Evolutionary conservation across 2,329 filamentous ascomycete species (phyloP), one percentile per base, ranked within the genome.

Genomic region (Bipolaris victoriae): DNA sequence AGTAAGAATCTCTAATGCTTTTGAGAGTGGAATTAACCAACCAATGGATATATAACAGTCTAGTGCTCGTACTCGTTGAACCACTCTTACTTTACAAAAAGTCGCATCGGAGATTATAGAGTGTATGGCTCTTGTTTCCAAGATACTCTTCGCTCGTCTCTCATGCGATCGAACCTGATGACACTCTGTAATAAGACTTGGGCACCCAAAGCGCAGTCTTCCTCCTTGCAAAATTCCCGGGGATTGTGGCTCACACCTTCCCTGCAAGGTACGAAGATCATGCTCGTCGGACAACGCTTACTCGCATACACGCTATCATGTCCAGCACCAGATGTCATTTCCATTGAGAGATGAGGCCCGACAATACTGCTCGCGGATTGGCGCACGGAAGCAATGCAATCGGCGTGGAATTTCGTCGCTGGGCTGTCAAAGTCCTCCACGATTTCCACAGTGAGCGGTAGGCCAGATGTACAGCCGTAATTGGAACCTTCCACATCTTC

Each of bases 351-450:
- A 18, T 80, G 68, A 41, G 65, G 65, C 0, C 83, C 82, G 1
- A 86, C 83, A 1, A 88, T 82, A 1, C 88, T 80, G 4, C 81
- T 82, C 0, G 88, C 86, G 20, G 87, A 85, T 40, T 83, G 79
- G 47, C 83, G 80, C 7, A 92, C 88, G 35, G 86, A 87, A 1
- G 77, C 73, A 55, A 92, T 88, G 69, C 89, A 92, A 63, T 88
- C 85, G 7, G 82, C 73, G 65, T 91, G 82, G 75, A 92, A 92
- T 29, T 81, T 80, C 0, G 87, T 73, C 1, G 73, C 72, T 0
- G 84, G 82, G 3, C 82, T 86, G 47, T 85, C 81, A 63, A 86
- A 86, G 69, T 91, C 88, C 1, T 86, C 80, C 5, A 76, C 77
- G 81, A 88, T 90, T 11, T 80, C 76, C 9, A 89, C 80, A 13